These are phyloP conservation scores for Scenedesmus sp. DNA, from an alignment of 163 green algal genomes.

Conservation along the genomic window DNA sequence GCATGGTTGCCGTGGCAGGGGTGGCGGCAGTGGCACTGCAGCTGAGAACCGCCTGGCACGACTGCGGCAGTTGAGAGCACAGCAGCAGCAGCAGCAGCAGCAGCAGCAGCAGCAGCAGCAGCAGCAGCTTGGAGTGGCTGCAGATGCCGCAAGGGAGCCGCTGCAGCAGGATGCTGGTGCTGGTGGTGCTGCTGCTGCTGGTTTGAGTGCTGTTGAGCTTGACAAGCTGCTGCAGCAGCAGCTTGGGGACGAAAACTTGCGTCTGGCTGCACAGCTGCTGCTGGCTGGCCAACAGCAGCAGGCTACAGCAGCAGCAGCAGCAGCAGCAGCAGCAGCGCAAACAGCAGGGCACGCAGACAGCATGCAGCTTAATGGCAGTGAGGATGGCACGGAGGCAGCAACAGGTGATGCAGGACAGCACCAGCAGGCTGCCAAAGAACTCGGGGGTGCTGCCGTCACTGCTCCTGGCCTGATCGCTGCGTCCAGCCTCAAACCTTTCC, in stretches of 20 bases:
- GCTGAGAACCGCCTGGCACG: neutral
- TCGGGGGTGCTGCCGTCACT: neutral
- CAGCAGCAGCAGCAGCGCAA: neutral
- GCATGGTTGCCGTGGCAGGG: neutral
- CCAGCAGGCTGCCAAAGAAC: neutral
- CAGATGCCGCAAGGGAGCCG: neutral
- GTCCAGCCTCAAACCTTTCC: neutral
- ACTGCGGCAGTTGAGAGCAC: slow-evolving; percentile 8
- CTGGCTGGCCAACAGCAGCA: neutral
- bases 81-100: neutral
- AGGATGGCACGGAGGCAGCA: too few species aligned
- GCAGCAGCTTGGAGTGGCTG: neutral
- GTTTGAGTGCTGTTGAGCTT: neutral
- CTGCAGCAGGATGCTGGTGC: neutral
- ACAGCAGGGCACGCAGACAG: neutral
- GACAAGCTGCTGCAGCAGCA: slow-evolving; percentile 3
- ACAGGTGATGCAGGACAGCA: slow-evolving; percentile 9
- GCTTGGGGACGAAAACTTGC: neutral
- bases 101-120: slow-evolving; percentile 12
- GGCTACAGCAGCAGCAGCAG: neutral
- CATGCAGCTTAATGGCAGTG: too few species aligned
- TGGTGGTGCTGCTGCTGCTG: neutral
- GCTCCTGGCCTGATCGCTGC: neutral
- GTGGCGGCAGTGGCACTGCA: neutral
- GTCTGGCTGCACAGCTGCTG: slow-evolving; percentile 24